Base-by-base conservation (phyloP, 257 asterid genomes). In the Capsicum baccatum region DNA sequence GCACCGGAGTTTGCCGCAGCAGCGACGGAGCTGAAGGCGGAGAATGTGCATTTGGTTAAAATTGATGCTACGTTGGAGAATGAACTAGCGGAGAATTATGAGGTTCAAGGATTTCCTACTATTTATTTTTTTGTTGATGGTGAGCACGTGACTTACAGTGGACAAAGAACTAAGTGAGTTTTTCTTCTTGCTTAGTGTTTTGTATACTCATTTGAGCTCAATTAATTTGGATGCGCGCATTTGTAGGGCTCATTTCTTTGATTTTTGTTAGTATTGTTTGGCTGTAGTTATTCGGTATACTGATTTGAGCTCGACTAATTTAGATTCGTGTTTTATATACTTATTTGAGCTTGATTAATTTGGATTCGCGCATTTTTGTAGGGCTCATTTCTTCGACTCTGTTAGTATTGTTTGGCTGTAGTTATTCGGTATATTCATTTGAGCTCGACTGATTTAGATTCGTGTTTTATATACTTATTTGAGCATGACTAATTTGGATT, bases 1-100 rank as follows among this genome's bases (percentile, higher is more conserved):
- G 95, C 94, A 85, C 98, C 99, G 78, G 98, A 96, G 90, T 96
- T 92, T 81, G 99, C 97, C 0, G 93, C 94, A 1, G 98, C 98
- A 7, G 98, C 98, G 48, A 86, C 91, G 87, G 97, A 93, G 87
- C 88, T 96, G 89, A 96, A 94, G 90, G 91, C 84, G 62, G 98
- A 91, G 85, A 89, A 84, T 48, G 98, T 96, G 85, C 88, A 17
- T 47, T 90, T 96, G 63, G 99, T 95, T 63, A 96, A 96, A 90
- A 89, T 96, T 63, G 98, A 94, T 67, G 98, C 97, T 12, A 55
- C 95, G 3, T 92, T 89, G 92, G 97, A 92, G 89, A 89, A 85
- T 81, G 98, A 93, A 83, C 89, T 94, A 80, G 92, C 98, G 85
- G 97, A 94, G 92, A 88, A 87, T 86, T 94, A 89, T 83, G 94